A percentile compares a stretch with the other conserved stretches of the same genome.
These are phyloP conservation scores for Porcisia deanei DNA, from an alignment of 208 protist species.

Conservation along the genomic window DNA sequence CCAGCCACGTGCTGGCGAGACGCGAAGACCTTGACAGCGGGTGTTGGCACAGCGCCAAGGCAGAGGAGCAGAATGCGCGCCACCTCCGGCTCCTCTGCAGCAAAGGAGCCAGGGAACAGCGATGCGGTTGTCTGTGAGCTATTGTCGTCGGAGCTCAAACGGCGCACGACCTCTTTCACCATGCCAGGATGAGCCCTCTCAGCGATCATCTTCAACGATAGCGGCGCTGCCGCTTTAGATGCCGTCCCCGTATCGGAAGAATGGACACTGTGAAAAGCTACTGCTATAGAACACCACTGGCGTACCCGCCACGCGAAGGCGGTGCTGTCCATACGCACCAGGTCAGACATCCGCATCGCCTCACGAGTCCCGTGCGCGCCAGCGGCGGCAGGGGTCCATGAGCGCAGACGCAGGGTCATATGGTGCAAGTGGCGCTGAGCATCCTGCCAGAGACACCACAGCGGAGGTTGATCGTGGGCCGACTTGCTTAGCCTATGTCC, in stretches of 20 bases:
- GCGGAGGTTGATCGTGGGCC: constrained; percentile 12
- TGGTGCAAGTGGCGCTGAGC: constrained; percentile 33
- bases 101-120: not conserved
- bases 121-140: not conserved
- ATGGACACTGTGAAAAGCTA: not conserved
- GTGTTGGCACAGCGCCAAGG: not conserved
- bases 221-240: not conserved
- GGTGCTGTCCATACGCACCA: constrained; percentile 33
- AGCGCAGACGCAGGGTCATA: constrained; percentile 31
- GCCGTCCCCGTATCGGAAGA: not conserved
- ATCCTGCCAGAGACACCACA: constrained; percentile 47
- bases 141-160: not conserved
- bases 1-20: constrained; percentile 20
- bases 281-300: constrained; percentile 10
- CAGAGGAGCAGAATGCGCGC: not conserved
- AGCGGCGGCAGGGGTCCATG: constrained; percentile 17
- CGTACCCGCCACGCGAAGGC: constrained; percentile 40
- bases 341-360: constrained; percentile 28
- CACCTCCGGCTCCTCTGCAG: constrained; percentile 30
- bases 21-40: not conserved
- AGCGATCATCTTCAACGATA: not conserved
- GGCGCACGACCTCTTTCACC: not conserved
- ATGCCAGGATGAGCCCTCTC: constrained; percentile 6
- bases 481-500: constrained; percentile 2
- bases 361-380: constrained; percentile 26